These are phyloP conservation scores for Starmerella apis DNA, from an alignment of 805 yeast species.

Conservation along the genomic window DNA sequence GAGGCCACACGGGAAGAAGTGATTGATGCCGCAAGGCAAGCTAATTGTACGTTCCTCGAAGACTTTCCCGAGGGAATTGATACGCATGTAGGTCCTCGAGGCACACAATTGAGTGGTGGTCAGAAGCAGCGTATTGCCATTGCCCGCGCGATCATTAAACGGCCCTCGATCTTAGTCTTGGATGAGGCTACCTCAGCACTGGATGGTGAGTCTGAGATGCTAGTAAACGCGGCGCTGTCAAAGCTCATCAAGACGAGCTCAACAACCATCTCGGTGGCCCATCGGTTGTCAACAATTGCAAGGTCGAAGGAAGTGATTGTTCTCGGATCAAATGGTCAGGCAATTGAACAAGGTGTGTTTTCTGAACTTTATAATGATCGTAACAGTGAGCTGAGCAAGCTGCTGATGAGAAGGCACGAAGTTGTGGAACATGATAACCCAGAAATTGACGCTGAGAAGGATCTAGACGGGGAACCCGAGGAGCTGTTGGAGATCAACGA, in stretches of 20 bases:
- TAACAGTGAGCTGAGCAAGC: constrained; percentile 38
- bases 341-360: constrained; percentile 61
- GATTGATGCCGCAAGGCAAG: constrained; percentile 50
- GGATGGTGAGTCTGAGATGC: constrained; percentile 78
- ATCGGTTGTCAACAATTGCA: constrained; percentile 75
- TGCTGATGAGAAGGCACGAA: constrained; percentile 29
- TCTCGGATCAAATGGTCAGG: constrained; percentile 58
- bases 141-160: constrained; percentile 71
- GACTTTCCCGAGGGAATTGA: constrained; percentile 74
- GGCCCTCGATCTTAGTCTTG: constrained; percentile 69
- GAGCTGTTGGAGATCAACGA: constrained; percentile 6
- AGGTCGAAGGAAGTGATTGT: constrained; percentile 76
- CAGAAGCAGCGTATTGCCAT: constrained; percentile 88
- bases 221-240: constrained; percentile 63
- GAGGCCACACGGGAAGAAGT: constrained; percentile 51
- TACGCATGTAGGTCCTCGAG: constrained; percentile 77
- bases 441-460: constrained; percentile 9
- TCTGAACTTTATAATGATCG: constrained; percentile 41
- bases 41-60: constrained; percentile 65
- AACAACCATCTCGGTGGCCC: constrained; percentile 80
- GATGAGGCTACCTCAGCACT: constrained; percentile 95
- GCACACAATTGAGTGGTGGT: constrained; percentile 86
- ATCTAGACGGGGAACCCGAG: constrained; percentile 14
- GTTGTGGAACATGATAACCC: constrained; percentile 10
- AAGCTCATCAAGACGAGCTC: constrained; percentile 45